Conservation (phyloP, 495 filamentous ascomycete species). For the Cudoniella acicularis region DNA sequence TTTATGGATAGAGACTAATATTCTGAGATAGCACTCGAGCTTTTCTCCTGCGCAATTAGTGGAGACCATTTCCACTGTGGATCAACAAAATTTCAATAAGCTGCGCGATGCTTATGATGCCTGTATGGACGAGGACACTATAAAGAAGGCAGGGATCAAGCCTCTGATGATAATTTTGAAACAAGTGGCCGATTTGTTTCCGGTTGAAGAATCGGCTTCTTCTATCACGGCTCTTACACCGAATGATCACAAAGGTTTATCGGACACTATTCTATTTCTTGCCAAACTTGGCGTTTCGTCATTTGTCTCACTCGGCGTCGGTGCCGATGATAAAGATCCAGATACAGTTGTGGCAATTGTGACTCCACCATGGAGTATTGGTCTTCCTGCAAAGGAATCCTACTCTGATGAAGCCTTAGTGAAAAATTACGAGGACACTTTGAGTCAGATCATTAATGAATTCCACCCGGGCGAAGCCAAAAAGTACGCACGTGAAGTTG, state of each 20-base stretch:
- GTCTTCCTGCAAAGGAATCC: slow-evolving; percentile 61
- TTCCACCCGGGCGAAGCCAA: slow-evolving; percentile 19
- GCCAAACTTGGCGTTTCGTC: slow-evolving; percentile 46
- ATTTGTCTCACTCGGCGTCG: slow-evolving; percentile 42
- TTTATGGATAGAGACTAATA: slow-evolving; percentile 12
- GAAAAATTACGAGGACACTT: slow-evolving; percentile 45
- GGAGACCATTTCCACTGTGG: slow-evolving; percentile 30
- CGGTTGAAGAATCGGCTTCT: slow-evolving; percentile 28
- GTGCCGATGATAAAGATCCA: slow-evolving; percentile 62
- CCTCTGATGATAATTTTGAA: slow-evolving; percentile 50
- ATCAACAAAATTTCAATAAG: slow-evolving; percentile 64
- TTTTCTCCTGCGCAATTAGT: slow-evolving; percentile 40
- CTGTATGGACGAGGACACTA: slow-evolving; percentile 56
- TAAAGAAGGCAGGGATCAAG: slow-evolving; percentile 48
- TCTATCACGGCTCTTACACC: too few relatives aligned
- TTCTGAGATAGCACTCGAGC: slow-evolving; percentile 33
- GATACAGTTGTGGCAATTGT: slow-evolving; percentile 57
- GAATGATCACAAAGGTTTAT: slow-evolving; percentile 40
- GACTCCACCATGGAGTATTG: slow-evolving; percentile 47
- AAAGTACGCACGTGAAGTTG: slow-evolving; percentile 34
- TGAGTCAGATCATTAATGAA: slow-evolving; percentile 34
- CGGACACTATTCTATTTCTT: slow-evolving; percentile 48
- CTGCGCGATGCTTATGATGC: slow-evolving; percentile 59
- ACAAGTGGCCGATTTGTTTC: slow-evolving; percentile 51
- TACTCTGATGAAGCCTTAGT: slow-evolving; percentile 56